These are phyloP conservation scores for Elymus sibiricus DNA, from an alignment of 176 grass and related monocot species.

Conservation along the genomic window DNA sequence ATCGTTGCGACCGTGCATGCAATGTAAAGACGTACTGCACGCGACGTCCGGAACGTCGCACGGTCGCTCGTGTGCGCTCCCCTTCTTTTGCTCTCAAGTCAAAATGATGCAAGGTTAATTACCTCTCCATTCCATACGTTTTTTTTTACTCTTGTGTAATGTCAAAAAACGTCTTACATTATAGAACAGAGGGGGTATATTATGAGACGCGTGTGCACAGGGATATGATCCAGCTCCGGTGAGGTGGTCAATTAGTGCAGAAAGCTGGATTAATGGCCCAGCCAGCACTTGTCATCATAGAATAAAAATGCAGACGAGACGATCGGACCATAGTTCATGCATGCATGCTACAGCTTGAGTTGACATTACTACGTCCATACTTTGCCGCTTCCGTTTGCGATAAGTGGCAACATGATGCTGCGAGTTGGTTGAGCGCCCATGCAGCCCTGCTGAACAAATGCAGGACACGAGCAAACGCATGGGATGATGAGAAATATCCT, in stretches of 20 bases:
- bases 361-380: neutral
- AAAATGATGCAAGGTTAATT: too few relatives aligned
- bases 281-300: neutral
- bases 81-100: too few relatives aligned
- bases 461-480: neutral
- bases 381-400: neutral
- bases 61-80: too few relatives aligned
- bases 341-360: neutral
- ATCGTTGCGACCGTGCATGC: neutral
- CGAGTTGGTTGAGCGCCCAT: constrained; percentile 13
- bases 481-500: too few relatives aligned
- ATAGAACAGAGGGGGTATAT: too few relatives aligned
- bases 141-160: too few relatives aligned
- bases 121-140: too few relatives aligned
- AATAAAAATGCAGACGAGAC: neutral
- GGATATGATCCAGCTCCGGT: neutral
- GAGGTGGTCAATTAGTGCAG: neutral
- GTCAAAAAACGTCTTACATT: too few relatives aligned
- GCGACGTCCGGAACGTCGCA: neutral
- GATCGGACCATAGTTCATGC: neutral
- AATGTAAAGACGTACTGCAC: neutral
- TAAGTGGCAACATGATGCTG: constrained; percentile 28
- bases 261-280: neutral
- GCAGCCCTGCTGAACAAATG: neutral
- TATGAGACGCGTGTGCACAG: too few relatives aligned